Percentiles rank a stretch among this genome's conserved stretches.
Evolutionary conservation across 2,329 filamentous ascomycete species (phyloP).

Genomic region (Lasiodiplodia theobromae): DNA sequence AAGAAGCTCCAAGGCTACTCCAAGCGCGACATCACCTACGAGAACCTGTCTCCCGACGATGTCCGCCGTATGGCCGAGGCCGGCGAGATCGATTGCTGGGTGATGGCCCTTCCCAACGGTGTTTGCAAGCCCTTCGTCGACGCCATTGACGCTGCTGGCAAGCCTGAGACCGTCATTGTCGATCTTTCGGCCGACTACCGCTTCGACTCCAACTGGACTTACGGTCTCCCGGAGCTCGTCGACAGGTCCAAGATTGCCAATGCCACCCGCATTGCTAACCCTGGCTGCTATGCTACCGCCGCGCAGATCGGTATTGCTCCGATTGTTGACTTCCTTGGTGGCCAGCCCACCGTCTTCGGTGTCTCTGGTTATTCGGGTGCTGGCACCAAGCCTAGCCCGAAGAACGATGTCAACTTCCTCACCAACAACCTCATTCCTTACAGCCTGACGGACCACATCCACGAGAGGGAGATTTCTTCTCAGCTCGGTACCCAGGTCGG

Average conservation of each 20-base stretch:
- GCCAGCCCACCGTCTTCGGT: conserved; percentile 83
- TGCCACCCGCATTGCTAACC: conserved; percentile 85
- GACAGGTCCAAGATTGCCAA: conserved; percentile 77
- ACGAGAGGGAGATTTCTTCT: conserved; percentile 86
- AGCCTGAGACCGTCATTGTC: conserved; percentile 76
- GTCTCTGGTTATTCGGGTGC: conserved; percentile 94
- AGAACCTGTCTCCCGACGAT: conserved; percentile 87
- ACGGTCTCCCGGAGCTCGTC: conserved; percentile 86
- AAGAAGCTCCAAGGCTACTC: conserved; percentile 87
- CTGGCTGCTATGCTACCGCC: conserved; percentile 93
- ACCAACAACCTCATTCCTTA: conserved; percentile 91
- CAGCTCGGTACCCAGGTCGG: conserved; percentile 78
- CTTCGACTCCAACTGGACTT: conserved; percentile 85
- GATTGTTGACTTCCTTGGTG: conserved; percentile 77
- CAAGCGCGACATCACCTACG: conserved; percentile 91
- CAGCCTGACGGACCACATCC: conserved; percentile 90
- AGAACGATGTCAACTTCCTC: conserved; percentile 87
- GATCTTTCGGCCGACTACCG: conserved; percentile 97
- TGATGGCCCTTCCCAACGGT: conserved; percentile 95
- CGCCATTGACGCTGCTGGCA: conserved; percentile 75
- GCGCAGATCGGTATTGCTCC: conserved; percentile 90
- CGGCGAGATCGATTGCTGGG: conserved; percentile 91
- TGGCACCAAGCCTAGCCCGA: conserved; percentile 90
- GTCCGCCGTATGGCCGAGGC: conserved; percentile 83
- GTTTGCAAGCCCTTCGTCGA: conserved; percentile 95